Base-by-base conservation (phyloP, 495 filamentous ascomycete species). In the Lasiosphaeria miniovina region DNA sequence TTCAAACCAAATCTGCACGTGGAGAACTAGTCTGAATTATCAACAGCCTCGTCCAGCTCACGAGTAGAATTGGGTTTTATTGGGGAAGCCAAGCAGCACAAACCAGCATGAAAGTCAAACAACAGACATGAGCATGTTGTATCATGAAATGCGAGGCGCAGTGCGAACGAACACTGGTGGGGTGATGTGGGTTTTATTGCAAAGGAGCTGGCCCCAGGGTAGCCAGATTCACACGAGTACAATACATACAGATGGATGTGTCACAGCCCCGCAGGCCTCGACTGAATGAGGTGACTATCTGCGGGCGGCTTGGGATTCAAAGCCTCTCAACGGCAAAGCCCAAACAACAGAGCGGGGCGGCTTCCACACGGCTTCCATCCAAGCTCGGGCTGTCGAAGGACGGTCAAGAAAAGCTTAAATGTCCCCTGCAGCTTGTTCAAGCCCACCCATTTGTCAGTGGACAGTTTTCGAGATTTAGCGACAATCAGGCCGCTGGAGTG, bases 361-460 rank as follows among this genome's bases (percentile, higher is more conserved):
- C 24, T n/a, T 53, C 24, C 4, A 45, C 2, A 31, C 14, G 11
- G 45, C 15, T 17, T 55, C 15, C 24, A 49, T 35, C 5, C 11
- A 51, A 51, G 24, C 49, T 36, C 36, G 36, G 10, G 40, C 40
- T 49, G 33, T 46, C 24, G 14, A 43, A 31, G 33, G 17, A 40
- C 9, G 17, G 36, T 8, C n/a, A 15, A 45, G 32, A 6, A 35
- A 57, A 57, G 31, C 55, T 57, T 57, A 57, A 57, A 35, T 9
- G 15, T 32, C 55, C 55, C 45, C 43, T 36, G 43, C 32, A 38
- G 6, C 6, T 14, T 49, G 49, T 10, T n/a, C 43, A 14, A 31
- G 8, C 36, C 11, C 57, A 49, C 24, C 52, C 46, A 68, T 68
- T 66, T 50, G 66, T 40, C 45, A 60, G 54, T 50, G 31, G 17